Conservation (phyloP, 2,329 filamentous ascomycete genomes). For the Proliferodiscus dingleyae region DNA sequence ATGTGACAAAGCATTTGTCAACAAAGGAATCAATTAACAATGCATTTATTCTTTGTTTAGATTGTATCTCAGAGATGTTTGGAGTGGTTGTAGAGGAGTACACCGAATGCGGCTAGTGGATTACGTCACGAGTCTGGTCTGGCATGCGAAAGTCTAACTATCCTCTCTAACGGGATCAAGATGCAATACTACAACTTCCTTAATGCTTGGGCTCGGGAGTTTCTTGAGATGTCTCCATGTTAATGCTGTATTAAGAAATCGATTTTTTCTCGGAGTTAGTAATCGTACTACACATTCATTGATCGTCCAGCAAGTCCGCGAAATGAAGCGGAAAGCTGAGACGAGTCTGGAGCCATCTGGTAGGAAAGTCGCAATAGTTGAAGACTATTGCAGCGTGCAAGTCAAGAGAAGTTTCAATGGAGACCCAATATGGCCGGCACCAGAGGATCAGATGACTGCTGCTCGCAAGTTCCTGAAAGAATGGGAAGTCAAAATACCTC, state of each 20-base stretch:
- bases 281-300: not conserved
- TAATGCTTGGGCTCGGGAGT: not conserved
- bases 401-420: conserved; percentile 13
- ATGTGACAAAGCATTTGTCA: too few relatives aligned
- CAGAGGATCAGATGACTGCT: conserved; percentile 46
- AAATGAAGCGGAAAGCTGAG: conserved; percentile 19
- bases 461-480: conserved; percentile 53
- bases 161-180: not conserved
- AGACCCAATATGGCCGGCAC: conserved; percentile 55
- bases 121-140: not conserved
- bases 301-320: not conserved
- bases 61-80: too few relatives aligned
- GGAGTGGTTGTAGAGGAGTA: not conserved
- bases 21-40: not conserved
- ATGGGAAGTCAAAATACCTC: conserved; percentile 39
- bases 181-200: not conserved
- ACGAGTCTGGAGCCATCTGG: conserved; percentile 1
- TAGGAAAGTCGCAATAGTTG: conserved; percentile 18
- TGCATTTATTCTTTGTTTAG: not conserved
- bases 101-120: not conserved
- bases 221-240: not conserved
- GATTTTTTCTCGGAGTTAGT: not conserved
- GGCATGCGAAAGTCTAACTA: not conserved
- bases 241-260: not conserved
- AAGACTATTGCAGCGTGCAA: conserved; percentile 22